Evolutionary conservation across 495 filamentous ascomycete genomes (phyloP).

Genomic region (Podospora didyma): DNA sequence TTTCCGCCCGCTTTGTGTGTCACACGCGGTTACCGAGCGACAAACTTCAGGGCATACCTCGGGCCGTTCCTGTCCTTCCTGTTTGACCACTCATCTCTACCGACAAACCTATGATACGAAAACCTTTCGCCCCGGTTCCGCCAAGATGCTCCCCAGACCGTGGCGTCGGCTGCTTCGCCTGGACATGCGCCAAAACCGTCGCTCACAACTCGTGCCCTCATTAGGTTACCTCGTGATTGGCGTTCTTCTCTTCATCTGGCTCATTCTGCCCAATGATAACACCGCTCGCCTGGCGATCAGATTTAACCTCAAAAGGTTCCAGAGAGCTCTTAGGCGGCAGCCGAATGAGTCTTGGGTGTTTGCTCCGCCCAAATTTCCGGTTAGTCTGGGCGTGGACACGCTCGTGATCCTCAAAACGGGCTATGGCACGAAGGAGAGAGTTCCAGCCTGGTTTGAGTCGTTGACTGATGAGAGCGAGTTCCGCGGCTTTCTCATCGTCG

Average conservation of each 20-base stretch:
- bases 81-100: too few species aligned
- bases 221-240: neutral
- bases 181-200: neutral
- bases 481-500: conserved; percentile 35
- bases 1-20: too few species aligned
- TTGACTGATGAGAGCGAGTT: conserved; percentile 23
- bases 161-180: neutral
- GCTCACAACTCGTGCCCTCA: neutral
- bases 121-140: neutral
- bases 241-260: conserved; percentile 10
- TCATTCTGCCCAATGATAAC: conserved; percentile 23
- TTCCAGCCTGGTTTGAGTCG: conserved; percentile 34
- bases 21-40: too few species aligned
- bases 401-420: conserved; percentile 45
- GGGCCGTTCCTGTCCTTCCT: too few species aligned
- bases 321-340: neutral
- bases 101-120: too few species aligned
- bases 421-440: conserved; percentile 36
- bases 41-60: too few species aligned
- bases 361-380: conserved; percentile 10
- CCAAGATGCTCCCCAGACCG: neutral
- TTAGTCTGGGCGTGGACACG: conserved; percentile 33
- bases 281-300: conserved; percentile 15
- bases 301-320: conserved; percentile 15
- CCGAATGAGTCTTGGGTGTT: conserved; percentile 18